These are phyloP conservation scores for Suhomyces pyralidae DNA, from an alignment of 805 yeast species.

Conservation along the genomic window DNA sequence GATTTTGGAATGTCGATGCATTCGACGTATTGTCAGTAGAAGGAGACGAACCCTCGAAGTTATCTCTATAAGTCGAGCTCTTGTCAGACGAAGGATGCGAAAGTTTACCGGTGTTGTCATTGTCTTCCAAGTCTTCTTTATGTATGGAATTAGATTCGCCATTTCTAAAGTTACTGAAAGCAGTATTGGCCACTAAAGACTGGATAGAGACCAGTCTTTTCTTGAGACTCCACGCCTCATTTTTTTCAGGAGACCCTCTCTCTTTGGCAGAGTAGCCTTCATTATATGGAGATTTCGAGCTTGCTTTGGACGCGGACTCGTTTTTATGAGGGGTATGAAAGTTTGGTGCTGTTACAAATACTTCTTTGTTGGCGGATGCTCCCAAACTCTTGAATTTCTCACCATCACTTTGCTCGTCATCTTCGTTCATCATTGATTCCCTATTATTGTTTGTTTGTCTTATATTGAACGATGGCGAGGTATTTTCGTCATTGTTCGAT, in stretches of 20 bases:
- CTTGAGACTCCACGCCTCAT: constrained; percentile 4
- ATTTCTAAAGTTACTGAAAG: constrained; percentile 32
- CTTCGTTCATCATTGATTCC: constrained; percentile 15
- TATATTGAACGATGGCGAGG: constrained; percentile 20
- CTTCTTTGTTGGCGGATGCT: constrained; percentile 16
- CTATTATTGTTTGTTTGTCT: constrained; percentile 5
- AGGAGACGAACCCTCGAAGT: constrained; percentile 3
- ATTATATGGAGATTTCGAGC: not conserved
- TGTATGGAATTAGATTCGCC: not conserved
- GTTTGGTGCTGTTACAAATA: constrained; percentile 20
- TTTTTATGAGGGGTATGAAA: not conserved
- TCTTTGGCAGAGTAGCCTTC: constrained; percentile 1
- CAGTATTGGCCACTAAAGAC: constrained; percentile 35
- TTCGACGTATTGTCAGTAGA: constrained; percentile 6
- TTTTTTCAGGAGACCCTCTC: constrained; percentile 7
- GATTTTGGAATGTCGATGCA: constrained; percentile 1
- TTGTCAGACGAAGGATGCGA: constrained; percentile 6
- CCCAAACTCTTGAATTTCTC: constrained; percentile 18
- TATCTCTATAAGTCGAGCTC: constrained; percentile 5
- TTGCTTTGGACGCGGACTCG: not conserved
- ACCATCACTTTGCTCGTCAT: constrained; percentile 7
- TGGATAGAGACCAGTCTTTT: constrained; percentile 19
- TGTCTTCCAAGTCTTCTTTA: not conserved
- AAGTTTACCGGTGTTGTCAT: not conserved
- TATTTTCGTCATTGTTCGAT: not conserved